Evolutionary conservation across 1,284 basidiomycete genomes (phyloP).

Genomic region (Farysia itapuensis): DNA sequence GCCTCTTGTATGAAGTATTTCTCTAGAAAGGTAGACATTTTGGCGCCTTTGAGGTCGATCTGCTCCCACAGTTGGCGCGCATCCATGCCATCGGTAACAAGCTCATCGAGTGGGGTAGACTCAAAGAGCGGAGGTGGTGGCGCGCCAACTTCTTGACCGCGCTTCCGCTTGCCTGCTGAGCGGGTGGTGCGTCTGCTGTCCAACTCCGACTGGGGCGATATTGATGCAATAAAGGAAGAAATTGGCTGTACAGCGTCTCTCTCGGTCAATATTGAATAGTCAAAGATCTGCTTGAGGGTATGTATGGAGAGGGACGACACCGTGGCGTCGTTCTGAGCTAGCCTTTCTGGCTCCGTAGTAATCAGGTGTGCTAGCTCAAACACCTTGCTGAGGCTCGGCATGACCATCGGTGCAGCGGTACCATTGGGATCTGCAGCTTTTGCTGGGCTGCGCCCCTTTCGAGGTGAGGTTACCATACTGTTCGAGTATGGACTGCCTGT

Average conservation of each 20-base stretch:
- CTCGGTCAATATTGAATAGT: slow-evolving; percentile 65
- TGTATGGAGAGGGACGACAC: slow-evolving; percentile 12
- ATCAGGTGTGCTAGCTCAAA: slow-evolving; percentile 32
- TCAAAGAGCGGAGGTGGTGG: slow-evolving; percentile 63
- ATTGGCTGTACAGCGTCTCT: slow-evolving; percentile 69
- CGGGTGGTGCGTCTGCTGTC: slow-evolving; percentile 17
- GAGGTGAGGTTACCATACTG: too few species aligned
- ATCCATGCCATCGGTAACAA: slow-evolving; percentile 81
- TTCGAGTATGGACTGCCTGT: too few species aligned
- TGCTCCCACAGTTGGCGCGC: slow-evolving; percentile 87
- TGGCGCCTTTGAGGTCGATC: slow-evolving; percentile 47
- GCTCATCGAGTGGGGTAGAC: slow-evolving; percentile 73
- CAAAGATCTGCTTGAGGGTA: slow-evolving; percentile 35
- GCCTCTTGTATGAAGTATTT: slow-evolving; percentile 57
- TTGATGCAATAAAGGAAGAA: slow-evolving; percentile 69
- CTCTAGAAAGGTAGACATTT: slow-evolving; percentile 40
- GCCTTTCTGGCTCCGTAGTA: slow-evolving; percentile 22
- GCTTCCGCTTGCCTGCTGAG: slow-evolving; percentile 37
- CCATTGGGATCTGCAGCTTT: background rate
- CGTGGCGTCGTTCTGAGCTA: slow-evolving; percentile 15
- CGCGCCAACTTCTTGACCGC: slow-evolving; percentile 22
- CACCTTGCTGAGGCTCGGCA: slow-evolving; percentile 17
- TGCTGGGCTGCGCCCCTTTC: too few species aligned
- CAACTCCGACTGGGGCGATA: slow-evolving; percentile 62
- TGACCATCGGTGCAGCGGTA: background rate